phyloP scores from a whole-genome alignment of 805 yeast species.

The Teunomyces lycoperdinae region DNA sequence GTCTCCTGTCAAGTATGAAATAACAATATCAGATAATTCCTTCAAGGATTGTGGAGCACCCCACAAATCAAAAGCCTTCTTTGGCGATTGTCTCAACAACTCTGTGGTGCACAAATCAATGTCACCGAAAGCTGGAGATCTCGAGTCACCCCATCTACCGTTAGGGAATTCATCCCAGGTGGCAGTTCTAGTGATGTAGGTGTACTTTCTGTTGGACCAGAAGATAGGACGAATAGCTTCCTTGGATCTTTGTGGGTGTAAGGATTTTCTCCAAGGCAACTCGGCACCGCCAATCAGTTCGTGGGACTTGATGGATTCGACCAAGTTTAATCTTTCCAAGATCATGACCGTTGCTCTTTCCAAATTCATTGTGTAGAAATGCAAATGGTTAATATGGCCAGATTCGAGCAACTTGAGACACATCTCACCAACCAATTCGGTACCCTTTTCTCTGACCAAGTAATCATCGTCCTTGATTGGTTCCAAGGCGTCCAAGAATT shows the following conservation, averaged over 20 bases:
- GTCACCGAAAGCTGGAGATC: slow-evolving; percentile 96
- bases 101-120: slow-evolving; percentile 78
- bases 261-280: slow-evolving; percentile 89
- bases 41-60: slow-evolving; percentile 63
- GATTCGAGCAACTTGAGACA: slow-evolving; percentile 69
- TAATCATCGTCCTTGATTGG: slow-evolving; percentile 89
- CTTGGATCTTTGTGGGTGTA: slow-evolving; percentile 73
- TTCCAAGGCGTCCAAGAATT: slow-evolving; percentile 66
- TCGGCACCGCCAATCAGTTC: slow-evolving; percentile 39
- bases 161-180: slow-evolving; percentile 98
- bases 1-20: slow-evolving; percentile 68
- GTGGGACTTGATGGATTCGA: slow-evolving; percentile 41
- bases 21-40: slow-evolving; percentile 64
- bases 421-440: slow-evolving; percentile 78
- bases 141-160: slow-evolving; percentile 97
- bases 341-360: slow-evolving; percentile 90
- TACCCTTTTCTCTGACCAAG: slow-evolving; percentile 80
- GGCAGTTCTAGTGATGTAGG: slow-evolving; percentile 84
- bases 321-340: slow-evolving; percentile 66
- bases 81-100: slow-evolving; percentile 77
- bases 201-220: slow-evolving; percentile 91
- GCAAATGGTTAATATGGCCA: slow-evolving; percentile 79
- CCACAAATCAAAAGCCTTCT: slow-evolving; percentile 83
- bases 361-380: slow-evolving; percentile 96
- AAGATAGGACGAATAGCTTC: slow-evolving; percentile 92